These are phyloP conservation scores for Beauveria pseudobassiana DNA, from an alignment of 2,329 filamentous ascomycete genomes.

Conservation along the genomic window DNA sequence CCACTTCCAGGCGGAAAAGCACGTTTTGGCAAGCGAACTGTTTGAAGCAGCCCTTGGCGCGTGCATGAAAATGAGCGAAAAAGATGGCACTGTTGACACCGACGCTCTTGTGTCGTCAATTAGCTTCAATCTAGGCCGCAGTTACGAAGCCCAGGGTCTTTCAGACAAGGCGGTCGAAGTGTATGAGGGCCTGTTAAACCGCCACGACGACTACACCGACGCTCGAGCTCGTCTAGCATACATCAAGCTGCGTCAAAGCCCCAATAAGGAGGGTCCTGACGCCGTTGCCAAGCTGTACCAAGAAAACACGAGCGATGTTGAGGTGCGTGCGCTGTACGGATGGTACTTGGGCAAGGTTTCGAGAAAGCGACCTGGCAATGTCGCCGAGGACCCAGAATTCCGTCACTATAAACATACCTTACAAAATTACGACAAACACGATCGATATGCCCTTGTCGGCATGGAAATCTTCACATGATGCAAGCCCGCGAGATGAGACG, in stretches of 20 bases:
- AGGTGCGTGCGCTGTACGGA: slow-evolving; percentile 86
- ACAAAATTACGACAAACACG: slow-evolving; percentile 92
- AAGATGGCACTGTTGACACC: slow-evolving; percentile 68
- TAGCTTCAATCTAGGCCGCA: slow-evolving; percentile 90
- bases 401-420: slow-evolving; percentile 95
- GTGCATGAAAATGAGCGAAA: slow-evolving; percentile 73
- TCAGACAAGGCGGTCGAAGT: slow-evolving; percentile 78
- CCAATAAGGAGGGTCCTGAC: slow-evolving; percentile 79
- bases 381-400: slow-evolving; percentile 85
- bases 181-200: slow-evolving; percentile 76
- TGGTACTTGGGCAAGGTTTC: slow-evolving; percentile 87
- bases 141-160: slow-evolving; percentile 79
- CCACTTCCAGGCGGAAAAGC: slow-evolving; percentile 80
- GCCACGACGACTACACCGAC: slow-evolving; percentile 88
- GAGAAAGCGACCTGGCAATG: slow-evolving; percentile 72
- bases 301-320: slow-evolving; percentile 74
- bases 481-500: slow-evolving; percentile 91
- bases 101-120: slow-evolving; percentile 93
- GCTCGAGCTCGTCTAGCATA: slow-evolving; percentile 84
- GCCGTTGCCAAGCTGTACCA: slow-evolving; percentile 80
- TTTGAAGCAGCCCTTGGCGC: slow-evolving; percentile 90
- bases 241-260: slow-evolving; percentile 73
- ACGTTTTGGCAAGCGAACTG: slow-evolving; percentile 70
- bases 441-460: slow-evolving; percentile 89
- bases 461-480: slow-evolving; percentile 89